These are phyloP conservation scores for Luvunga scandens DNA, from an alignment of 345 rosid genomes.

Conservation along the genomic window DNA sequence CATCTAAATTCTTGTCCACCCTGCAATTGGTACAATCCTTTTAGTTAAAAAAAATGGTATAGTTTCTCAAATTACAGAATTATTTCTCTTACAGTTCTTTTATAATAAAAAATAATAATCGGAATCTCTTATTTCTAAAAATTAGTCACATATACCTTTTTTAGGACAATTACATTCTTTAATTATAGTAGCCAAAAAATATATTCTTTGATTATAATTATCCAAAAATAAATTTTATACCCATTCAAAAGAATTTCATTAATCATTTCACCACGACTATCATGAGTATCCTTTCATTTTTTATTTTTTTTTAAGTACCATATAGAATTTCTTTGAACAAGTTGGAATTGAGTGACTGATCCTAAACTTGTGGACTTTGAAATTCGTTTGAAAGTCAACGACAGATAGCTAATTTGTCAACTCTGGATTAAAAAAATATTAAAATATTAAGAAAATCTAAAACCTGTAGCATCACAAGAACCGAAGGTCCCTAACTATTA, in stretches of 20 bases:
- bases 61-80: neutral
- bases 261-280: too few species aligned
- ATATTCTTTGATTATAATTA: too few species aligned
- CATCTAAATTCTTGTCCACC: conserved; percentile 83
- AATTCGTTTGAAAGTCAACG: conserved; percentile 6
- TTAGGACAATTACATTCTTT: too few species aligned
- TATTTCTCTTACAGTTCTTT: neutral
- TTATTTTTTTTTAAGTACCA: too few species aligned
- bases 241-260: too few species aligned
- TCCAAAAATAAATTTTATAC: too few species aligned
- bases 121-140: too few species aligned
- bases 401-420: neutral
- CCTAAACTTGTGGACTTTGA: neutral
- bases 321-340: neutral
- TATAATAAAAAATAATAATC: too few species aligned
- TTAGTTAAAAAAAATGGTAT: neutral
- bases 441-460: neutral
- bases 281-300: neutral
- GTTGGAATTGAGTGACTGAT: neutral
- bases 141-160: too few species aligned
- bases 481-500: neutral
- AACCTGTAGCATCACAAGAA: neutral
- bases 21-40: conserved; percentile 27
- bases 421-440: neutral
- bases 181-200: too few species aligned